Base-by-base conservation (phyloP, 768 basidiomycete genomes). In the Hortiboletus campestris region DNA sequence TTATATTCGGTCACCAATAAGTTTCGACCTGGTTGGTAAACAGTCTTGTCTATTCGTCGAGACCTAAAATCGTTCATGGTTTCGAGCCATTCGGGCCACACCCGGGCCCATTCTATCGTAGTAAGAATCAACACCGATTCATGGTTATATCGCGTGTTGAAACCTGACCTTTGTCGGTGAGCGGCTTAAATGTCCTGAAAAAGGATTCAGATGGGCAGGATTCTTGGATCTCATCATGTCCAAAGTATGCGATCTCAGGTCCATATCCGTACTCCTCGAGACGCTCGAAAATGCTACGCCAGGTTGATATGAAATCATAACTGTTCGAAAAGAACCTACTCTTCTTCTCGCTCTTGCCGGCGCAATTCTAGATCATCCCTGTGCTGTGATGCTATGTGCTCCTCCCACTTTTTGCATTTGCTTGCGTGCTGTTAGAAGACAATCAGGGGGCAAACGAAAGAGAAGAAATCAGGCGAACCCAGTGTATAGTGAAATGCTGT, bases 211-310 rank as follows among this genome's bases (percentile, higher is more conserved):
- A 25, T 25, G 25, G 25, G 25, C 25, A 25, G 25, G 31, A 42
- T 4, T 36, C 17, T 14, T 31, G 29, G 10, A 63, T 31, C 2
- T 14, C 3, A 16, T 16, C 3, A 3, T 1, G 10, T 9, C 49
- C 55, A 35, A 41, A 51, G 34, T 44, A 55, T 11, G 6, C 14
- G 6, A 63, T 43, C 19, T 59, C 61, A 1, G 43, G 32, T 0
- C 8, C 16, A 32, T 54, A 63, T 49, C 61, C 61, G 19, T 49
- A 43, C 16, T 49, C 4, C 12, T 32, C 19, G 13, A 63, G 55
- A 8, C 54, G 53, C 12, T 53, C 34, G 8, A 63, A 49, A n/a
- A 63, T 63, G 5, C 62, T 63, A 29, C 2, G 2, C 22, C 14
- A 35, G 17, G 2, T 9, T 20, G 20, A 16, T 3, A 36, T n/a